Evolutionary conservation across 2,329 filamentous ascomycete species (phyloP).

Genomic region (Dendrostoma leiphaemia): DNA sequence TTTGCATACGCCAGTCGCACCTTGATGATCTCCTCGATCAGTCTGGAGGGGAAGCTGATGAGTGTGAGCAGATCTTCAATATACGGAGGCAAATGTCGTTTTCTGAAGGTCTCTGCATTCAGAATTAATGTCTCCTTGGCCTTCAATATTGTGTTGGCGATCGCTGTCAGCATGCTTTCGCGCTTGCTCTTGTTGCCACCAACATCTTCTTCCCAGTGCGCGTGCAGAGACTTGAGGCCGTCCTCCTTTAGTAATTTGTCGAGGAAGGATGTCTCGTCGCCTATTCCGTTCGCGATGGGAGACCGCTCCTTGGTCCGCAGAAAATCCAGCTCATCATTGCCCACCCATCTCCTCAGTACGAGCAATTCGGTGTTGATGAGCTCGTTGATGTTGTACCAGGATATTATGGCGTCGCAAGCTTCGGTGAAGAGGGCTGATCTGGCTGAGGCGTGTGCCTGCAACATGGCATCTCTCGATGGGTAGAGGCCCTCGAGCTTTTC

Average conservation of each 20-base stretch:
- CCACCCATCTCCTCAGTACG: conserved; percentile 93
- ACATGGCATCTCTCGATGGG: conserved; percentile 74
- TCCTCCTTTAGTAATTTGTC: conserved; percentile 96
- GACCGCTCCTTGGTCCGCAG: conserved; percentile 69
- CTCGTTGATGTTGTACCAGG: conserved; percentile 96
- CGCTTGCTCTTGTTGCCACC: conserved; percentile 40
- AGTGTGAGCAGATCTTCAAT: conserved; percentile 94
- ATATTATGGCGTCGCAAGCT: conserved; percentile 83
- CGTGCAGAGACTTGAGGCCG: conserved; percentile 86
- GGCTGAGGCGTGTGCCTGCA: conserved; percentile 71
- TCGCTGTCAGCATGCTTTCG: conserved; percentile 78
- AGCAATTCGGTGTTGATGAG: conserved; percentile 93
- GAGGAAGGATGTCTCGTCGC: conserved; percentile 89
- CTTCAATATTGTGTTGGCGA: conserved; percentile 86
- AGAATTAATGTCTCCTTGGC: conserved; percentile 88
- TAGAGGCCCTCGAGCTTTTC: conserved; percentile 86
- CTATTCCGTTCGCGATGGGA: conserved; percentile 68
- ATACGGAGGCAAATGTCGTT: conserved; percentile 89
- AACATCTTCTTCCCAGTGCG: conserved; percentile 53
- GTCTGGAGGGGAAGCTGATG: conserved; percentile 93
- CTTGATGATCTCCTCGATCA: conserved; percentile 95
- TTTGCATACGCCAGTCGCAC: conserved; percentile 88
- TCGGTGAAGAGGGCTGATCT: conserved; percentile 75
- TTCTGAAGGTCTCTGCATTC: conserved; percentile 80
- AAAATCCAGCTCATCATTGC: conserved; percentile 93